Percentiles rank a stretch among this genome's conserved stretches.
These are phyloP conservation scores for Dothideomycetes sp. DNA, from an alignment of 2,329 filamentous ascomycete species.

Conservation along the genomic window DNA sequence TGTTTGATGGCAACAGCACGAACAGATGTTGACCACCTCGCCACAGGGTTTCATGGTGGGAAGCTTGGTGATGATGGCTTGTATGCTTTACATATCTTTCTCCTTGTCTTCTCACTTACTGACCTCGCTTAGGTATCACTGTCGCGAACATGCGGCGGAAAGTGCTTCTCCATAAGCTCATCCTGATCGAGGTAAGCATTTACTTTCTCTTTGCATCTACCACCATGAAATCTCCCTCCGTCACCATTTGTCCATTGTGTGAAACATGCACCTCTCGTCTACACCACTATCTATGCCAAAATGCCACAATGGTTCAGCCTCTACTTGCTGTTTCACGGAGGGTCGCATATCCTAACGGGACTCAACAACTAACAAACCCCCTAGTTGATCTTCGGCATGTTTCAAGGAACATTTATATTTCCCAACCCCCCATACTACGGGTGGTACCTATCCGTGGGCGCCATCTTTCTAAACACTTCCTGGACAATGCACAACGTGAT, in stretches of 20 bases:
- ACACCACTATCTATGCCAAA: too few species aligned
- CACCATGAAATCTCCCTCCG: too few species aligned
- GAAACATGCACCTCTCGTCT: too few species aligned
- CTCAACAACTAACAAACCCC: not conserved
- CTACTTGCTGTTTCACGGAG: too few species aligned
- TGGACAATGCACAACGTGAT: conserved; percentile 57
- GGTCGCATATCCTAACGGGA: too few species aligned
- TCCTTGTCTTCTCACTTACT: too few species aligned
- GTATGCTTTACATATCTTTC: too few species aligned
- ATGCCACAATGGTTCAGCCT: too few species aligned
- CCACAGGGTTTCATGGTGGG: conserved; percentile 31
- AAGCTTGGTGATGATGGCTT: conserved; percentile 35
- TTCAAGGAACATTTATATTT: conserved; percentile 35
- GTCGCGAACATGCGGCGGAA: conserved; percentile 37
- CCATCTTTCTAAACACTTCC: conserved; percentile 50
- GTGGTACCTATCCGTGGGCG: conserved; percentile 53
- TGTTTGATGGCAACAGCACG: not conserved
- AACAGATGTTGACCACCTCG: not conserved
- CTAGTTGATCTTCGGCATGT: conserved; percentile 45
- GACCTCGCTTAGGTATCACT: too few species aligned
- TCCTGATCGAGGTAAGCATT: conserved; percentile 40
- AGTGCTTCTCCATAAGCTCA: conserved; percentile 38
- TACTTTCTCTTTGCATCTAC: conserved; percentile 34
- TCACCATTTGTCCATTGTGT: too few species aligned
- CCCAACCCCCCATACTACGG: conserved; percentile 41